Percentiles rank a stretch among this genome's conserved stretches.
Conservation (phyloP, 495 filamentous ascomycete species). For the Immersiella caudata region DNA sequence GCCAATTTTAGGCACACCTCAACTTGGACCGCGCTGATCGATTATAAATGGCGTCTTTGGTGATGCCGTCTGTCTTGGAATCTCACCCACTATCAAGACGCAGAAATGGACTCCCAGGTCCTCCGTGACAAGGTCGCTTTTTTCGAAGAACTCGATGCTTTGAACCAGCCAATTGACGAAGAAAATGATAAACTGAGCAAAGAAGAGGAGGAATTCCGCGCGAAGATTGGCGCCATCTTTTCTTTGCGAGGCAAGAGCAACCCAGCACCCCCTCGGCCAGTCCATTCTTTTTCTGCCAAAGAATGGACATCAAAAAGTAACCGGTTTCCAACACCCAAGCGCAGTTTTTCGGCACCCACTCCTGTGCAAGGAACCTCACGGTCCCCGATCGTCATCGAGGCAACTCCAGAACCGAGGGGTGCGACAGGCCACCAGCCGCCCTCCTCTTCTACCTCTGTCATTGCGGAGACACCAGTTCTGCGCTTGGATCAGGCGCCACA, state of each 20-base stretch:
- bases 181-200: constrained; percentile 29
- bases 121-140: constrained; percentile 35
- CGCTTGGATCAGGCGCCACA: constrained; percentile 19
- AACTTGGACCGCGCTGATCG: not conserved
- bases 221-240: constrained; percentile 31
- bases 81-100: not conserved
- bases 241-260: constrained; percentile 15
- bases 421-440: not conserved
- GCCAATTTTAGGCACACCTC: not conserved
- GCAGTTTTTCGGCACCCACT: constrained; percentile 26
- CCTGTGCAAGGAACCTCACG: constrained; percentile 11
- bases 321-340: constrained; percentile 5
- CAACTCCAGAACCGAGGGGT: constrained; percentile 23
- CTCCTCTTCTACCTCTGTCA: constrained; percentile 15
- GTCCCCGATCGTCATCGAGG: constrained; percentile 25
- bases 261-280: not conserved
- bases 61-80: not conserved
- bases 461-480: constrained; percentile 33
- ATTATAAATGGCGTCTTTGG: not conserved
- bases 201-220: constrained; percentile 29
- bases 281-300: not conserved
- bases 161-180: constrained; percentile 26
- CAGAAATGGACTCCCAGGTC: constrained; percentile 25
- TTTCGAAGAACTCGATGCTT: constrained; percentile 32
- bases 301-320: not conserved